These are phyloP conservation scores for Penicillium sp. DNA, from an alignment of 2,329 filamentous ascomycete genomes.

Conservation along the genomic window DNA sequence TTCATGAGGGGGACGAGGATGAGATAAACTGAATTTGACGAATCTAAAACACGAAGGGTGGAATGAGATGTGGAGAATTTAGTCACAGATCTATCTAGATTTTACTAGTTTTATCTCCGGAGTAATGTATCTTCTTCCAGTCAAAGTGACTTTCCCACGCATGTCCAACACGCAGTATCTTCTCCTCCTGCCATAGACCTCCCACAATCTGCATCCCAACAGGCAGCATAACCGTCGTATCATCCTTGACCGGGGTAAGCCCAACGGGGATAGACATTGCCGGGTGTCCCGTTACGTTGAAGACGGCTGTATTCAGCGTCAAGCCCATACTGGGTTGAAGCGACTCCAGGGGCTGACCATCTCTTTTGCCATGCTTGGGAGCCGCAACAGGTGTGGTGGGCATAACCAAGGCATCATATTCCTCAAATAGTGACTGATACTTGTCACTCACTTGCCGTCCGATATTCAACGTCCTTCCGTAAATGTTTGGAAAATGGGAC, in stretches of 20 bases:
- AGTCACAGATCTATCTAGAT: not conserved
- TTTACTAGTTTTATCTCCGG: not conserved
- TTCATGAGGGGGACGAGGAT: not conserved
- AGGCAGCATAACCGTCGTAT: conserved; percentile 33
- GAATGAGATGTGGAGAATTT: not conserved
- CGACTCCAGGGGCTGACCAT: conserved; percentile 14
- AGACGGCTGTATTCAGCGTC: conserved; percentile 6
- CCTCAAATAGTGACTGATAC: conserved; percentile 37
- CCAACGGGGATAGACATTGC: conserved; percentile 9
- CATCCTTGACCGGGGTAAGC: not conserved
- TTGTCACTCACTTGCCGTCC: conserved; percentile 39
- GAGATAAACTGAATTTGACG: too few species aligned
- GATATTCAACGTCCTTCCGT: conserved; percentile 39
- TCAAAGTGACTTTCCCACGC: conserved; percentile 20
- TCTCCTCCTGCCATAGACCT: conserved; percentile 43
- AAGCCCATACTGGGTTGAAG: not conserved
- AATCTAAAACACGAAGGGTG: too few species aligned
- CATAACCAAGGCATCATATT: conserved; percentile 42
- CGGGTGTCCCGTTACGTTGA: conserved; percentile 7
- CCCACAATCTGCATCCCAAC: conserved; percentile 46
- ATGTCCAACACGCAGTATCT: conserved; percentile 23
- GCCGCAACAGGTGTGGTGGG: conserved; percentile 24
- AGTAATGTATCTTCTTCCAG: conserved; percentile 1
- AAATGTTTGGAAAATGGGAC: not conserved
- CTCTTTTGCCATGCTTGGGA: conserved; percentile 9